Conservation (phyloP, 371 early-diverging fungal genomes). For the Mycotypha africana region DNA sequence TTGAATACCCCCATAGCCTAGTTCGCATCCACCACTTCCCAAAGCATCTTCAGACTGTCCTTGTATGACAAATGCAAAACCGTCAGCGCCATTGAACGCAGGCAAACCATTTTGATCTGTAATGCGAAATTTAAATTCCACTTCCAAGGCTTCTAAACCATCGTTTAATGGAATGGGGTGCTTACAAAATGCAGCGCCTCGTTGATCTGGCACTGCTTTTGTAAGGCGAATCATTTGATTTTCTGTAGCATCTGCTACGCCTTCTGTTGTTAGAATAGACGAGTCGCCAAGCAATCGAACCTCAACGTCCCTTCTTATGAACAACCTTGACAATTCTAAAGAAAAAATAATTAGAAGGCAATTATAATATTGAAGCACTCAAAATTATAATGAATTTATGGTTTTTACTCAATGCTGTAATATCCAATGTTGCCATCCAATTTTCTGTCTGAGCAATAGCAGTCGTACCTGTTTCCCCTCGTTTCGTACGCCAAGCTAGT, state of each 20-base stretch:
- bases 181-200: constrained; percentile 17
- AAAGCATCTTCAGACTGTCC: constrained; percentile 14
- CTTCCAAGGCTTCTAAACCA: constrained; percentile 14
- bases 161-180: constrained; percentile 6
- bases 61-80: constrained; percentile 40
- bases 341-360: too few relatives aligned
- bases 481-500: constrained; percentile 37
- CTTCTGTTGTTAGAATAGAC: neutral
- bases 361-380: too few relatives aligned
- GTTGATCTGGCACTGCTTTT: constrained; percentile 16
- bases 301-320: constrained; percentile 1
- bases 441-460: neutral
- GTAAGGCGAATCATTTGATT: constrained; percentile 28
- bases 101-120: constrained; percentile 15
- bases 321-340: too few relatives aligned
- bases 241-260: too few relatives aligned
- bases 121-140: constrained; percentile 36
- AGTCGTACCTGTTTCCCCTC: constrained; percentile 41
- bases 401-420: too few relatives aligned
- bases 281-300: neutral
- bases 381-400: too few relatives aligned
- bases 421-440: neutral
- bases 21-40: constrained; percentile 41
- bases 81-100: constrained; percentile 34
- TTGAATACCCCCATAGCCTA: constrained; percentile 40